A percentile compares a stretch with the other conserved stretches of the same genome.
These are phyloP conservation scores for Salix exigua DNA, from an alignment of 345 rosid species.

Conservation along the genomic window DNA sequence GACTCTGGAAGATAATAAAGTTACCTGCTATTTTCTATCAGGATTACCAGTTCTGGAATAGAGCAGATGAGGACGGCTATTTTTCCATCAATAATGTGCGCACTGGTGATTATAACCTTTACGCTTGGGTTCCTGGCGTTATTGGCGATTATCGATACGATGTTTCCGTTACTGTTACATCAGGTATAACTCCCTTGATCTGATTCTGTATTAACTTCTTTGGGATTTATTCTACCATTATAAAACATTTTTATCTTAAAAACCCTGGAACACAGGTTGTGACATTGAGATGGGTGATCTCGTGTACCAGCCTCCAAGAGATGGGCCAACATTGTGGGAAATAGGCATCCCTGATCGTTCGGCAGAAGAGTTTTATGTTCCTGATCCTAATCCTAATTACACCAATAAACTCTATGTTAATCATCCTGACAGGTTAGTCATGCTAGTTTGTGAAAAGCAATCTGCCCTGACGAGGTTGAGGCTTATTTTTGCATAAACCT, in stretches of 20 bases:
- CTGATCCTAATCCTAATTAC: conserved; percentile 21
- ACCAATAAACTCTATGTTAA: conserved; percentile 20
- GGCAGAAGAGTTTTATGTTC: conserved; percentile 23
- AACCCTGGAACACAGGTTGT: conserved; percentile 5
- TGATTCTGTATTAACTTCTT: background rate
- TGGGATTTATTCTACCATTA: background rate
- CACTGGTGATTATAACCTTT: conserved; percentile 19
- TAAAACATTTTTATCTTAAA: background rate
- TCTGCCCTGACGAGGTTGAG: background rate
- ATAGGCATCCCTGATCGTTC: conserved; percentile 33
- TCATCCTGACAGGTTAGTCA: conserved; percentile 31
- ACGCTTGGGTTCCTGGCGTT: conserved; percentile 29
- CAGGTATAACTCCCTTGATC: background rate
- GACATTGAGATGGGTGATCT: conserved; percentile 16
- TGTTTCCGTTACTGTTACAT: background rate
- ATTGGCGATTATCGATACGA: conserved; percentile 24
- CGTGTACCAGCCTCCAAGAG: conserved; percentile 27
- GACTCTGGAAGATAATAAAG: background rate
- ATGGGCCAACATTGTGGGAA: conserved; percentile 31
- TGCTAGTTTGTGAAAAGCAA: background rate
- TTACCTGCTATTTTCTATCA: background rate
- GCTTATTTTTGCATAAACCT: background rate
- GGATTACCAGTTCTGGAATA: conserved; percentile 24
- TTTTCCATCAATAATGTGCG: conserved; percentile 15
- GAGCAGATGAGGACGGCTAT: conserved; percentile 18